These are phyloP conservation scores for Mycena rebaudengoi DNA, from an alignment of 768 basidiomycete species.

Conservation along the genomic window DNA sequence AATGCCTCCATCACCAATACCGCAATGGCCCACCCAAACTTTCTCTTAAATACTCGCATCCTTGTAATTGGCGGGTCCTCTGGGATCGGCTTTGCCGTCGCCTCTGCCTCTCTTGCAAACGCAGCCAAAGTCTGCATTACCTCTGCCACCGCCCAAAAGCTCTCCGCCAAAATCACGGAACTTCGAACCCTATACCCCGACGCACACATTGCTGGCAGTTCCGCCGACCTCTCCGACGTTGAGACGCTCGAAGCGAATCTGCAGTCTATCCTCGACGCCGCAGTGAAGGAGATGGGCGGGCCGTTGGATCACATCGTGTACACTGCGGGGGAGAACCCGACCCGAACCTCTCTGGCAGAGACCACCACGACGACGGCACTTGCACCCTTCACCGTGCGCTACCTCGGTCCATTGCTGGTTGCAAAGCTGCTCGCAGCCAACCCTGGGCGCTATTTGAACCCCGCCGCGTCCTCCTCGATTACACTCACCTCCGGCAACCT, in stretches of 20 bases:
- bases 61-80: constrained; percentile 5
- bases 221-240: neutral
- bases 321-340: neutral
- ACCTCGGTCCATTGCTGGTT: neutral
- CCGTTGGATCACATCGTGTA: constrained; percentile 4
- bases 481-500: neutral
- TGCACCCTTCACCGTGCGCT: neutral
- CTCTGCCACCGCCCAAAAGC: neutral
- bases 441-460: neutral
- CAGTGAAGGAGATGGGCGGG: neutral
- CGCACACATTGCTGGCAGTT: constrained; percentile 1
- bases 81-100: constrained; percentile 4
- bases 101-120: constrained; percentile 1
- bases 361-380: neutral
- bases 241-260: constrained; percentile 6
- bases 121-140: constrained; percentile 9
- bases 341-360: neutral
- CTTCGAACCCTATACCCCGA: constrained; percentile 4
- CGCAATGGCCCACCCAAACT: constrained; percentile 17
- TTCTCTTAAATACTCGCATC: neutral
- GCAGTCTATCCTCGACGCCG: neutral
- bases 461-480: neutral
- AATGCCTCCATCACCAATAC: too few species aligned
- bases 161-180: neutral
- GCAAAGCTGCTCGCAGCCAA: constrained; percentile 9